Evolutionary conservation across 1,139 yeast species (phyloP), one percentile per base, ranked within the genome.

Genomic region (Debaryomyces nepalensis): DNA sequence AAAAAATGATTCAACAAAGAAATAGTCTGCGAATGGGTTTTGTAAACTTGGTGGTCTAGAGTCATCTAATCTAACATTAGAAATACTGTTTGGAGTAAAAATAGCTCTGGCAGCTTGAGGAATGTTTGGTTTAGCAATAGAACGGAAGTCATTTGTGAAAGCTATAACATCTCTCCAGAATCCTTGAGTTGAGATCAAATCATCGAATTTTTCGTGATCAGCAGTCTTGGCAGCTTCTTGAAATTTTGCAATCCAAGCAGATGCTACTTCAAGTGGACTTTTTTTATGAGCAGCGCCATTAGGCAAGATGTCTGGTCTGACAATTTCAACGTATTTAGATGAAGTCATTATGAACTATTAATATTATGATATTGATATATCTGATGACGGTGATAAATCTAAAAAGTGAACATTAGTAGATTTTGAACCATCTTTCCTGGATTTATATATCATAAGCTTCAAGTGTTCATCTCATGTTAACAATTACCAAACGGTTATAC

Each of bases 111-210:
- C 35, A 32, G 35, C 35, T 21, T 32, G 35, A 21, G 3, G 26
- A 20, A 32, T 32, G 15, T 32, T 32, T 19, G 35, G 35, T 11
- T 32, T 32, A 21, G 35, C 35, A 32, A 32, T 32, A 16, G 35
- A 32, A 19, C 35, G 35, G 24, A 10, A 32, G 16, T 32, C 35
- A 21, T 19, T 32, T n/a, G 35, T 32, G 35, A 32, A 32, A 19
- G 35, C n/a, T 11, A 32, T 32, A 19, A 32, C 35, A 21, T 32
- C 35, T 32, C 35, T 32, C 35, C 35, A 32, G 14, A 32, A 32
- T 14, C 35, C 35, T 32, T 32, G 35, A 21, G 24, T 20, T 21
- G 35, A 32, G 35, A 32, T 32, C 35, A 32, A 32, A 21, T 32
- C 35, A 32, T 32, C 35, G 20, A 32, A 32, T 19, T 32, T 19